Base-by-base conservation (phyloP, 768 basidiomycete genomes). In the Butyriboletus loyo region DNA sequence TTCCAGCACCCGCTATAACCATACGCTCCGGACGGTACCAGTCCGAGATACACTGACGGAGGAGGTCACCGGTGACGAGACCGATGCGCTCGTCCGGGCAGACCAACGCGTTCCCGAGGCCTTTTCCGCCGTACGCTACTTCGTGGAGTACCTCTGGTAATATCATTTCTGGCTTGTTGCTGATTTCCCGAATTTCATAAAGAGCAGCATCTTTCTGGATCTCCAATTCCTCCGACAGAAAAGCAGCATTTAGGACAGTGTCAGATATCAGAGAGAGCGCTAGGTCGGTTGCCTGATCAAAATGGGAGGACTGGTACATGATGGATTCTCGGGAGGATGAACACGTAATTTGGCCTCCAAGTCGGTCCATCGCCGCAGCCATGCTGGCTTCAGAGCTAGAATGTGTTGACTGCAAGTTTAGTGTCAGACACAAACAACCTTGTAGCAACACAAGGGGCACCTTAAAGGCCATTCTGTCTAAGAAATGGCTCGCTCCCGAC, bases 221-320 rank as follows among this genome's bases (percentile, higher is more conserved):
- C 25, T 84, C 83, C 38, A 99, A 74, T 71, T 98, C 97, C 48
- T 90, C 89, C 0, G 75, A 71, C 19, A 80, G 69, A 67, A 97
- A 85, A 1, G 83, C 73, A 10, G 97, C 83, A 64, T 92, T 83
- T 50, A 87, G 77, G 44, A 91, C 85, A 15, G 95, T 96, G 70
- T 98, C 95, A 31, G 95, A 83, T 54, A 99, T 91, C 56, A 98
- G 81, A 25, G 88, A 87, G 45, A 99, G 67, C 11, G 93, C 92
- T 7, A 84, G 77, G 1, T 89, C 84, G 2, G 94, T 91, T 36
- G 84, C 84, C 55, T 84, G 76, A 59, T 92, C 85, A 65, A 94
- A 95, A 68, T 96, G 89, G 35, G 93, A 92, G 11, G 96, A 96
- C 72, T 98, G 97, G 67, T 98, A 99, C 89, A 97, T 92, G 65